These are phyloP conservation scores for Naganishia sp. DNA, from an alignment of 1,284 basidiomycete species.

Conservation along the genomic window DNA sequence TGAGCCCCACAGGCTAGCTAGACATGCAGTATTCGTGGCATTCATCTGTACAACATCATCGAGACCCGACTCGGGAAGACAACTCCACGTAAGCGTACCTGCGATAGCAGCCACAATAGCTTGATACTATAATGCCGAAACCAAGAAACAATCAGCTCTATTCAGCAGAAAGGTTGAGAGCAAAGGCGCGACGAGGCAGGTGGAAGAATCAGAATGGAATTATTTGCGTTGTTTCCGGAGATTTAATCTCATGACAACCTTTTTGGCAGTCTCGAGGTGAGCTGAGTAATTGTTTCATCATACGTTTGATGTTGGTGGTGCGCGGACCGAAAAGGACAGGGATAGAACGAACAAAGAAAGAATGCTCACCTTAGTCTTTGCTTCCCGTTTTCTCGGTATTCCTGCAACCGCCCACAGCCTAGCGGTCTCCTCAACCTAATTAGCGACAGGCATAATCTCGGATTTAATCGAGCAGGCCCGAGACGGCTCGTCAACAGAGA, in stretches of 20 bases:
- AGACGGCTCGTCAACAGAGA: no score
- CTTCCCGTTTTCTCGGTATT: background rate
- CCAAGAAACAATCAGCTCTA: slow-evolving; percentile 1
- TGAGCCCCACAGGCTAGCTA: no score
- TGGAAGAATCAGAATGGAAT: slow-evolving; percentile 21
- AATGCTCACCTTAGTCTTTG: background rate
- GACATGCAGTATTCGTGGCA: no score
- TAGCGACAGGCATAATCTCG: no score
- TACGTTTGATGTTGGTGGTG: background rate
- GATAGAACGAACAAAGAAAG: background rate
- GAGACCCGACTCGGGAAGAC: background rate
- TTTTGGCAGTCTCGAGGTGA: slow-evolving; percentile 29
- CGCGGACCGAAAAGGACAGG: background rate
- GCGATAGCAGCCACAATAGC: no score
- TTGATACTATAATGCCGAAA: background rate
- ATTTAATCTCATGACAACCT: slow-evolving; percentile 26
- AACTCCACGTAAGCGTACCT: background rate
- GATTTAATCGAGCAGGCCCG: no score
- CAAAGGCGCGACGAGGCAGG: background rate
- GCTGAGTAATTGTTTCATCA: slow-evolving; percentile 28
- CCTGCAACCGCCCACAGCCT: no score
- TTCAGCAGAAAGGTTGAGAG: background rate
- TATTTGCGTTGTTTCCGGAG: slow-evolving; percentile 23
- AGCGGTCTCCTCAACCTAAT: no score
- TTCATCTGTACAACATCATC: background rate